Evolutionary conservation across 73 alveolate species (phyloP), one percentile per base, ranked within the genome.

Genomic region (Paraurostyla sp.): DNA sequence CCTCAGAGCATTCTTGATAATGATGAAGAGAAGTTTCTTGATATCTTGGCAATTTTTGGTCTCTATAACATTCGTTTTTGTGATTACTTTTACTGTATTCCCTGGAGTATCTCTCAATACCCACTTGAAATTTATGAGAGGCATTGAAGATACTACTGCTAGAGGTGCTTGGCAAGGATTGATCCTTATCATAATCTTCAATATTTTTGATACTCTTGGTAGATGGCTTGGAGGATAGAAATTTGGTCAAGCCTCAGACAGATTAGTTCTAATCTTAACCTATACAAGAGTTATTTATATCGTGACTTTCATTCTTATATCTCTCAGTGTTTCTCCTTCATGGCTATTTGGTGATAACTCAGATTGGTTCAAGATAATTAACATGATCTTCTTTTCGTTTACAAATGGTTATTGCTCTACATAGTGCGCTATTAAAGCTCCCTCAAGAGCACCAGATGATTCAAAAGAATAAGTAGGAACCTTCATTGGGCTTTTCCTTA

Each of bases 331-430:
- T n/a, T 45, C 52, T n/a, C 97, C 95, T 9, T 80, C 71, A 2
- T 82, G 95, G 93, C 89, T 92, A 13, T 82, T 90, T 75, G 89
- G 89, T 54, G 71, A 23, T 45, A 43, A 73, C 13, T 25, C 83
- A 23, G 92, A 76, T 48, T 92, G 97, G 97, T 92, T 92, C 88
- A 89, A 91, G 81, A 11, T 89, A 4, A 63, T 92, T 32, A 92
- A 89, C 41, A 89, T 92, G 93, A 94, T 94, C 2, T 20, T 83
- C 32, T 92, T 86, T 59, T 87, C 95, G 0, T 71, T 82, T 48
- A 80, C 95, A 13, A 92, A 92, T 69, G 97, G 97, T 41, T 80
- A 63, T 73, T 46, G 71, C 78, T 83, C 92, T 20, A 90, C 97
- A 0, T 65, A 45, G 45, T 49, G 85, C 27, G 92, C 92, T 90